Conservation (phyloP, 2,329 filamentous ascomycete genomes). For the Fusarium transvaalense region DNA sequence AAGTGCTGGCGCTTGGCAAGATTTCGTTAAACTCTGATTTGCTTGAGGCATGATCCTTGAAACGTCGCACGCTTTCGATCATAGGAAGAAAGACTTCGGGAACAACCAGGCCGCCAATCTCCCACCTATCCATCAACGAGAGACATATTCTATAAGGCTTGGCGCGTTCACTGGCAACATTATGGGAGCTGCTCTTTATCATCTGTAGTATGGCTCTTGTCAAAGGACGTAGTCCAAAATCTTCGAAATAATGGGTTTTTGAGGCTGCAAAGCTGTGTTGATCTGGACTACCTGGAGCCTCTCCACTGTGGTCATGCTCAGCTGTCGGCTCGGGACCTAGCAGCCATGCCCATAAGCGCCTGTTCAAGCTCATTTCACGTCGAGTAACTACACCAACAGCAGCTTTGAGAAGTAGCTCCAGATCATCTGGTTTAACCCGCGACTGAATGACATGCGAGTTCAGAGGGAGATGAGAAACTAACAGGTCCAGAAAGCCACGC, state of each 20-base stretch:
- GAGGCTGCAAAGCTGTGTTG: constrained; percentile 63
- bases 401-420: constrained; percentile 84
- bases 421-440: constrained; percentile 77
- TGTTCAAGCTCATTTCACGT: constrained; percentile 96
- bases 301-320: constrained; percentile 62
- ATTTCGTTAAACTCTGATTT: constrained; percentile 85
- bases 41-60: constrained; percentile 73
- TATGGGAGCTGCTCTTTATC: constrained; percentile 65
- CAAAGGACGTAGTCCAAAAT: constrained; percentile 80
- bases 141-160: constrained; percentile 91
- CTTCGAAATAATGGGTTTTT: constrained; percentile 84
- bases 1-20: constrained; percentile 90
- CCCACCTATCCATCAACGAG: constrained; percentile 98
- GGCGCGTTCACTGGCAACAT: constrained; percentile 71
- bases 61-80: constrained; percentile 81
- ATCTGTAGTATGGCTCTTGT: constrained; percentile 81
- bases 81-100: constrained; percentile 90
- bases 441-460: constrained; percentile 84
- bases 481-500: constrained; percentile 89
- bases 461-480: constrained; percentile 90
- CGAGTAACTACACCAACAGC: constrained; percentile 89
- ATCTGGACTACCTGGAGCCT: constrained; percentile 60
- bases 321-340: constrained; percentile 78
- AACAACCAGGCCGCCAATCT: constrained; percentile 91
- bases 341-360: constrained; percentile 96